Evolutionary conservation across 805 yeast species (phyloP).

Genomic region (Soucietia sequanensis): DNA sequence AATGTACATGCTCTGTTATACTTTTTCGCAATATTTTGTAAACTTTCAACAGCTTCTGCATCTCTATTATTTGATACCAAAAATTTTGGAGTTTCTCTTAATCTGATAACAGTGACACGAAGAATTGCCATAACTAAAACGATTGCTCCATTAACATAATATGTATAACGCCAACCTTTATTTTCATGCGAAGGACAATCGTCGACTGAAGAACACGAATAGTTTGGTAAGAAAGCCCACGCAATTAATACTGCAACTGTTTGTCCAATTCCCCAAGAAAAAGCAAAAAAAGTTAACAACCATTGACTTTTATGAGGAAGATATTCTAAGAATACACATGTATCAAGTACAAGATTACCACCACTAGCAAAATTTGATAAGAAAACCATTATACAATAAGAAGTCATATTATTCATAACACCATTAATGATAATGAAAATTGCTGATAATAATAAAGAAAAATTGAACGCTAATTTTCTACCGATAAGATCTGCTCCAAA

Average conservation of each 20-base stretch:
- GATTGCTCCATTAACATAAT: slow-evolving; percentile 48
- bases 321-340: slow-evolving; percentile 52
- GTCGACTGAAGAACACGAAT: slow-evolving; percentile 39
- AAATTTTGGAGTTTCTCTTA: slow-evolving; percentile 59
- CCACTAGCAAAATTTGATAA: slow-evolving; percentile 49
- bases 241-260: slow-evolving; percentile 52
- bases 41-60: slow-evolving; percentile 44
- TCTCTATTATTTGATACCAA: slow-evolving; percentile 53
- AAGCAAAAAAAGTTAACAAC: slow-evolving; percentile 47
- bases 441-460: slow-evolving; percentile 48
- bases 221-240: slow-evolving; percentile 55
- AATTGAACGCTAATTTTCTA: slow-evolving; percentile 50
- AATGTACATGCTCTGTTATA: slow-evolving; percentile 44
- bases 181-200: slow-evolving; percentile 48
- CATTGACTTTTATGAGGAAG: slow-evolving; percentile 52
- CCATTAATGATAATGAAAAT: slow-evolving; percentile 54
- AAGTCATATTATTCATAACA: slow-evolving; percentile 48
- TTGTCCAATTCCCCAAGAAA: slow-evolving; percentile 66
- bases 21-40: slow-evolving; percentile 46
- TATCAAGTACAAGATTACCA: slow-evolving; percentile 57
- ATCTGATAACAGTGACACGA: slow-evolving; percentile 28
- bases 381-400: slow-evolving; percentile 49
- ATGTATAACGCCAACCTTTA: slow-evolving; percentile 62
- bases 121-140: slow-evolving; percentile 39
- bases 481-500: slow-evolving; percentile 56